Evolutionary conservation across 2,329 filamentous ascomycete species (phyloP).

Genomic region (Aspergillus chevalieri): DNA sequence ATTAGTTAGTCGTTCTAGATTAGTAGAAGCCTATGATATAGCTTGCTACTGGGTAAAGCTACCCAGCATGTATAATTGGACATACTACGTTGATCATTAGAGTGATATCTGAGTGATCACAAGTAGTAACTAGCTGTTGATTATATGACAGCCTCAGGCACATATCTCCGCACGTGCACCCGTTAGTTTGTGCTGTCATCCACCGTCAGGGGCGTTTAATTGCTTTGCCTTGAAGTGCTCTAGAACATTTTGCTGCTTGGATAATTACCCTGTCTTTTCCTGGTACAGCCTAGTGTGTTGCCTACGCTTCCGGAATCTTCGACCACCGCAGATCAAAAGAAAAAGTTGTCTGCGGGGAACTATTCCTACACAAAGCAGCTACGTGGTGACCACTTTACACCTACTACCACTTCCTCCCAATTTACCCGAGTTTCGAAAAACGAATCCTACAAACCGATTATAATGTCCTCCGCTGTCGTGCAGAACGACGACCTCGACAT

Average conservation of each 20-base stretch:
- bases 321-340: slow-evolving; percentile 9
- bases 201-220: neutral
- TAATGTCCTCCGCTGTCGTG: slow-evolving; percentile 34
- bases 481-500: slow-evolving; percentile 61
- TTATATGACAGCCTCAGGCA: slow-evolving; percentile 16
- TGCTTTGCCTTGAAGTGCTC: neutral
- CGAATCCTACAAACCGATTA: slow-evolving; percentile 2
- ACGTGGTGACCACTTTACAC: neutral
- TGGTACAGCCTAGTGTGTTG: neutral
- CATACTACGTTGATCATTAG: neutral
- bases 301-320: slow-evolving; percentile 27
- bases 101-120: neutral
- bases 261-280: neutral
- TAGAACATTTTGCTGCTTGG: neutral
- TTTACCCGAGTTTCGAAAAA: slow-evolving; percentile 1
- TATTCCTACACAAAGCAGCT: neutral
- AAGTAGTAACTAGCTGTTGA: neutral
- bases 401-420: slow-evolving; percentile 5
- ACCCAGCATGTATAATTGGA: too few species aligned
- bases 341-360: slow-evolving; percentile 9
- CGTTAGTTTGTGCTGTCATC: neutral
- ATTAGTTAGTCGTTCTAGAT: too few species aligned
- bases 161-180: slow-evolving; percentile 14
- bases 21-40: too few species aligned
- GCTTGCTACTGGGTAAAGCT: too few species aligned